Conservation (phyloP, 108 stramenopile genomes). For the Chaetoceros muelleri region DNA sequence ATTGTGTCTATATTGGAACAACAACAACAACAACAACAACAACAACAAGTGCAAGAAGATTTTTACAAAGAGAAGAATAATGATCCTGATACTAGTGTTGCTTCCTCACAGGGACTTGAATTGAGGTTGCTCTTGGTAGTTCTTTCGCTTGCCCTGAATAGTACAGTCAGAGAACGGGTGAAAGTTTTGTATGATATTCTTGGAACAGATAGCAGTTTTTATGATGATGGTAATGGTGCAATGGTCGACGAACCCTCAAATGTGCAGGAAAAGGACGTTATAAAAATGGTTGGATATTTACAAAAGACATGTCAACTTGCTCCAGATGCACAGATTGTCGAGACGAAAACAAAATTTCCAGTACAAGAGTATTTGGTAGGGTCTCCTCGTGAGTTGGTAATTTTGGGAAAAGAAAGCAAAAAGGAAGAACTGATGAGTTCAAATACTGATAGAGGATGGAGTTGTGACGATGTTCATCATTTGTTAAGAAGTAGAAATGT, state of each 20-base stretch:
- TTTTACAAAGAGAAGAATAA: not conserved
- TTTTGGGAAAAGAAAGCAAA: slow-evolving; percentile 23
- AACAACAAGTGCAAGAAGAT: too few species aligned
- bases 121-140: slow-evolving; percentile 41
- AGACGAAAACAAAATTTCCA: slow-evolving; percentile 48
- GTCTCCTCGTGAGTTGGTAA: slow-evolving; percentile 43
- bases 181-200: slow-evolving; percentile 42
- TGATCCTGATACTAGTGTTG: too few species aligned
- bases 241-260: not conserved
- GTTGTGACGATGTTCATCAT: slow-evolving; percentile 21
- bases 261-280: slow-evolving; percentile 31
- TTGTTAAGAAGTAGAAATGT: slow-evolving; percentile 60
- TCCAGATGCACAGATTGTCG: slow-evolving; percentile 63
- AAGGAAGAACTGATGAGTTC: slow-evolving; percentile 24
- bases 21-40: slow-evolving; percentile 6
- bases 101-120: slow-evolving; percentile 4
- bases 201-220: not conserved
- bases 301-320: slow-evolving; percentile 71
- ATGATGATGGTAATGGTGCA: not conserved
- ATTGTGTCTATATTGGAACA: slow-evolving; percentile 35
- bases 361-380: slow-evolving; percentile 53
- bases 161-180: slow-evolving; percentile 50
- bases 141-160: slow-evolving; percentile 53
- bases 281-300: slow-evolving; percentile 51
- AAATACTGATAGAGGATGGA: slow-evolving; percentile 14